These are phyloP conservation scores for Clarireedia sp. DNA, from an alignment of 2,329 filamentous ascomycete genomes.

Conservation along the genomic window DNA sequence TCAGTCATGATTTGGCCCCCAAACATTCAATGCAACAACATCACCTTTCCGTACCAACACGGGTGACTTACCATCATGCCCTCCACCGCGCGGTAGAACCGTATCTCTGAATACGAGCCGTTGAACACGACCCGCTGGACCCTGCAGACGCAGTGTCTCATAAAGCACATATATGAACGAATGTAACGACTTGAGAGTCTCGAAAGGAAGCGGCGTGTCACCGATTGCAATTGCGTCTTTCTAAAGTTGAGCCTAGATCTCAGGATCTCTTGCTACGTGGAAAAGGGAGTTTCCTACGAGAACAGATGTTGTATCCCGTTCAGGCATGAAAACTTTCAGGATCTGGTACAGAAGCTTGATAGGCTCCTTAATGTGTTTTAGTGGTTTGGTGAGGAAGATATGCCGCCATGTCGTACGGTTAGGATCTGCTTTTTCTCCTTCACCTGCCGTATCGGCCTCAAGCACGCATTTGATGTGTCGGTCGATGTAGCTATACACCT, in stretches of 20 bases:
- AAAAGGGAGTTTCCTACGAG: slow-evolving; percentile 40
- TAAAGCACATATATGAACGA: slow-evolving; percentile 35
- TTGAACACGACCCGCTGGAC: slow-evolving; percentile 43
- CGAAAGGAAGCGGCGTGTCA: slow-evolving; percentile 12
- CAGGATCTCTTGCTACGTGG: slow-evolving; percentile 36
- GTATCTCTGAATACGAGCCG: slow-evolving; percentile 38
- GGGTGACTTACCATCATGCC: slow-evolving; percentile 20
- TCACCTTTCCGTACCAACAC: slow-evolving; percentile 22
- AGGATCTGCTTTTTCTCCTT: slow-evolving; percentile 27
- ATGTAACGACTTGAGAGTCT: slow-evolving; percentile 26
- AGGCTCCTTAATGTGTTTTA: slow-evolving; percentile 37
- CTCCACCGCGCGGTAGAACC: slow-evolving; percentile 26
- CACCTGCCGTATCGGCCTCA: background rate
- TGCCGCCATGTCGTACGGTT: slow-evolving; percentile 30
- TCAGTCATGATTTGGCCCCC: slow-evolving; percentile 23
- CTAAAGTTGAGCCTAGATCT: slow-evolving; percentile 35
- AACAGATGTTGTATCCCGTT: slow-evolving; percentile 46
- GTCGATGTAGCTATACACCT: slow-evolving; percentile 39
- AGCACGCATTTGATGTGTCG: slow-evolving; percentile 35
- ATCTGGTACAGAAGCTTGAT: slow-evolving; percentile 32
- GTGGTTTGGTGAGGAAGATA: slow-evolving; percentile 49
- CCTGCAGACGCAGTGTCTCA: slow-evolving; percentile 40
- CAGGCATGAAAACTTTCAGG: slow-evolving; percentile 45
- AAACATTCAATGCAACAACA: slow-evolving; percentile 17
- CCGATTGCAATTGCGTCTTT: slow-evolving; percentile 30